Evolutionary conservation across 371 early-diverging fungal genomes (phyloP), one percentile per base, ranked within the genome.

Genomic region (Parasitella parasitica): DNA sequence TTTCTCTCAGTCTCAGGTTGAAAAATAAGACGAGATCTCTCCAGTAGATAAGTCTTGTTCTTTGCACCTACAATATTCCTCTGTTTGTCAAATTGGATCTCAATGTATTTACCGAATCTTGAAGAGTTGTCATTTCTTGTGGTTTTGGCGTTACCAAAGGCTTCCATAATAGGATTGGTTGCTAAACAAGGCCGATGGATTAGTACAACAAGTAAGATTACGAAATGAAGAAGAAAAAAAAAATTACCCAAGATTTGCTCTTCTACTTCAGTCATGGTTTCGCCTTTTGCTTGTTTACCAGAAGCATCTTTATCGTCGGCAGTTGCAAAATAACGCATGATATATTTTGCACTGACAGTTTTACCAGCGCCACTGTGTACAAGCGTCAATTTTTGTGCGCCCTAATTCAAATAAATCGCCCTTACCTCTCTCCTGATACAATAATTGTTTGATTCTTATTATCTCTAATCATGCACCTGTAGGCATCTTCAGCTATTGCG

Each of bases 101-200:
- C 95, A 48, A 99, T 95, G 80, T 96, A 99, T 86, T 99, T 99
- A 58, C 99, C 99, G 77, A 99, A 99, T 30, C 99, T 90, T 59
- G 97, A 97, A 59, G 91, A 91, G 81, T 99, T 99, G 78, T 99
- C 96, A 79, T 99, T 99, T 75, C 98, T 85, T 1, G 96, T 94
- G n/a, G 99, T 99, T 78, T 99, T 98, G 56, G 99, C 97, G 85
- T 99, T 99, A 75, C 99, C 99, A 80, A 99, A 99, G 20, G 98
- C 93, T 87, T 99, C 99, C 83, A 99, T 90, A 70, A 99, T 94
- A 18, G 99, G 98, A 77, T 99, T 98, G 57, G 99, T 96, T 13
- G 97, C 91, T 81, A 57, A 28, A 41, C 22, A 28, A 26, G 18
- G 22, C 30, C 24, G 16, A 43, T 43, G 18, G n/a, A 54, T 49